Base-by-base conservation (phyloP, 495 filamentous ascomycete species). In the Trichoderma virens region DNA sequence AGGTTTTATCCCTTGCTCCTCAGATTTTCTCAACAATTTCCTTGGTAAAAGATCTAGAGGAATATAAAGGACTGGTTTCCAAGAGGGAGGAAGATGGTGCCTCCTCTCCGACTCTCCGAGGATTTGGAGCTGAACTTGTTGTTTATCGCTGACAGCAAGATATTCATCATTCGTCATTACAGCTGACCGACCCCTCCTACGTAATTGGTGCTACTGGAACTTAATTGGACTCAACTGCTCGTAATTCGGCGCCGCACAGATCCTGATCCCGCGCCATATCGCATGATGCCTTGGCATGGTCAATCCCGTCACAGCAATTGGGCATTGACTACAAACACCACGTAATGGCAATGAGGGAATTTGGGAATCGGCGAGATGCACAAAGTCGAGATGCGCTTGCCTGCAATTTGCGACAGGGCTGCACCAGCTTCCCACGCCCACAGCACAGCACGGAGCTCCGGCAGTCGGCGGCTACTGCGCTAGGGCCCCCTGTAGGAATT, bases 281-380 rank as follows among this genome's bases (percentile, higher is more conserved):
- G n/a, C n/a, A n/a, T n/a, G n/a, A n/a, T n/a, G n/a, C n/a, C n/a
- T n/a, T n/a, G n/a, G n/a, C n/a, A n/a, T n/a, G n/a, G n/a, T n/a
- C n/a, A n/a, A n/a, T n/a, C n/a, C n/a, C n/a, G n/a, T n/a, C n/a
- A n/a, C n/a, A n/a, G n/a, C n/a, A n/a, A n/a, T n/a, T n/a, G n/a
- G 13, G 0, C 51, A 28, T 56, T 56, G 51, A 56, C 51, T 18
- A 56, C 51, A 56, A 56, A 9, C 9, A 28, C 51, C 23, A 56
- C 51, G 51, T 56, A 56, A 56, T 56, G 27, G 51, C 51, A 56
- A 30, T 56, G 51, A 56, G 51, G 51, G 51, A 56, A 56, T 56
- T 56, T 28, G 51, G 8, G 23, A 30, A 27, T 47, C 43, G 43
- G 18, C 20, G 43, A 16, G 38, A n/a, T 20, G 43, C 18, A 3